Evolutionary conservation across 1,284 basidiomycete genomes (phyloP).

Genomic region (Mycena citricolor): DNA sequence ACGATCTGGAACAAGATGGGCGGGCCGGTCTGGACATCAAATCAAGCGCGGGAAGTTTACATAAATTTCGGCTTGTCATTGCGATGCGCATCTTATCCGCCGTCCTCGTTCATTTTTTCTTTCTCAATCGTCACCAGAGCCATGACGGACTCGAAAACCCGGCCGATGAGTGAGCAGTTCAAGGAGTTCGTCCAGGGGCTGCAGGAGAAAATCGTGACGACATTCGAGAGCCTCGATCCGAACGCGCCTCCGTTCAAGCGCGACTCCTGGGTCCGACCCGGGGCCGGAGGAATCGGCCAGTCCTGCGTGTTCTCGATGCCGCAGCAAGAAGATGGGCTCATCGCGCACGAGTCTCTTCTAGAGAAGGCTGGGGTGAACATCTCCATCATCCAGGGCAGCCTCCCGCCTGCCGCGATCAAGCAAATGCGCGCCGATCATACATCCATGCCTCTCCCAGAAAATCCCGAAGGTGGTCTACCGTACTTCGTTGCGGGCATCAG

Average conservation of each 20-base stretch:
- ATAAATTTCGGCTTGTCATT: too few relatives aligned
- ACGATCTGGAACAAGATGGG: too few relatives aligned
- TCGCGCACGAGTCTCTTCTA: slow-evolving; percentile 54
- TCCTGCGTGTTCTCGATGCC: slow-evolving; percentile 86
- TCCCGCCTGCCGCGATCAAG: slow-evolving; percentile 85
- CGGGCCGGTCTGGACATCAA: too few relatives aligned
- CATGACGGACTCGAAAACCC: slow-evolving; percentile 9
- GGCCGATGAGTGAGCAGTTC: slow-evolving; percentile 78
- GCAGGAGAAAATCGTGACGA: slow-evolving; percentile 81
- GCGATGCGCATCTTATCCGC: too few relatives aligned
- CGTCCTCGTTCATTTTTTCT: too few relatives aligned
- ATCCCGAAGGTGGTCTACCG: slow-evolving; percentile 58
- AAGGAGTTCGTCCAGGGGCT: slow-evolving; percentile 78
- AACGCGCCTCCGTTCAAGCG: slow-evolving; percentile 73
- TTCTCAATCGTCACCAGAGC: too few relatives aligned
- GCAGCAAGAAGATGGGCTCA: slow-evolving; percentile 31
- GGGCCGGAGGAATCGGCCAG: slow-evolving; percentile 86
- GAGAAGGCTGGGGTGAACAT: slow-evolving; percentile 99
- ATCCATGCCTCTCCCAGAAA: slow-evolving; percentile 62
- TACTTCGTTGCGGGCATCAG: slow-evolving; percentile 94
- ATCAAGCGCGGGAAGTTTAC: too few relatives aligned
- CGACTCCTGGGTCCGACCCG: slow-evolving; percentile 84
- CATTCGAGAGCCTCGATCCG: slow-evolving; percentile 81
- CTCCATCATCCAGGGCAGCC: slow-evolving; percentile 85
- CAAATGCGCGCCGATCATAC: slow-evolving; percentile 94